Evolutionary conservation across 1,284 basidiomycete genomes (phyloP).

Genomic region (Cutaneotrichosporon sp.): DNA sequence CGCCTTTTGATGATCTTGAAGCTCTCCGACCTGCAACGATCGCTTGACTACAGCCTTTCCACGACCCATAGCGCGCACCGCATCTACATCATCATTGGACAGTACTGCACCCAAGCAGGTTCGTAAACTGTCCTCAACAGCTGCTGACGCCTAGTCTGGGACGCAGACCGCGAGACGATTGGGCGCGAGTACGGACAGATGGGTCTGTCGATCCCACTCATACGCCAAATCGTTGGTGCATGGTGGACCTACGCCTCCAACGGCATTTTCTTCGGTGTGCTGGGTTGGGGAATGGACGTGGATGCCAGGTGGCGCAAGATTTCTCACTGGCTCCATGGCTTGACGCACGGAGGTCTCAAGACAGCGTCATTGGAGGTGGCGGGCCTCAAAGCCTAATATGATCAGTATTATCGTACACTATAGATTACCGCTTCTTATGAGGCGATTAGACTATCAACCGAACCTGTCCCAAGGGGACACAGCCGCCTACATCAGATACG

Average conservation of each 20-base stretch:
- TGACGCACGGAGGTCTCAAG: constrained; percentile 39
- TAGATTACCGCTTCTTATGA: background rate
- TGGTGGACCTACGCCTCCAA: constrained; percentile 38
- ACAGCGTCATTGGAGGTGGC: constrained; percentile 43
- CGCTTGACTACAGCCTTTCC: constrained; percentile 57
- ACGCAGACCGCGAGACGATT: constrained; percentile 60
- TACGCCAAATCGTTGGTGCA: constrained; percentile 23
- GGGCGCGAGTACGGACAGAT: constrained; percentile 12
- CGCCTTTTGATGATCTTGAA: constrained; percentile 52
- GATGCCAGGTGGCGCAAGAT: constrained; percentile 63
- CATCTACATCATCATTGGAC: constrained; percentile 87
- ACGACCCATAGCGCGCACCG: constrained; percentile 66
- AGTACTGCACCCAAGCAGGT: constrained; percentile 68
- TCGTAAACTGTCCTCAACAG: constrained; percentile 10
- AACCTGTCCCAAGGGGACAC: background rate
- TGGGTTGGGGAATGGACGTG: constrained; percentile 62
- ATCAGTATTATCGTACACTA: constrained; percentile 11
- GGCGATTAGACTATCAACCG: constrained; percentile 1
- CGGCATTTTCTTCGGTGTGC: constrained; percentile 36
- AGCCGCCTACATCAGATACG: background rate
- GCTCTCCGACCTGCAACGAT: constrained; percentile 68
- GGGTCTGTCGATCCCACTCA: constrained; percentile 32
- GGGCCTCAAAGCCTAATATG: constrained; percentile 29
- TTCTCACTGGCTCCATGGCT: constrained; percentile 62
- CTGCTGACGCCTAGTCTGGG: constrained; percentile 66